A percentile compares a stretch with the other conserved stretches of the same genome.
Conservation (phyloP, 1,284 basidiomycete genomes). For the Tremellales sp. region DNA sequence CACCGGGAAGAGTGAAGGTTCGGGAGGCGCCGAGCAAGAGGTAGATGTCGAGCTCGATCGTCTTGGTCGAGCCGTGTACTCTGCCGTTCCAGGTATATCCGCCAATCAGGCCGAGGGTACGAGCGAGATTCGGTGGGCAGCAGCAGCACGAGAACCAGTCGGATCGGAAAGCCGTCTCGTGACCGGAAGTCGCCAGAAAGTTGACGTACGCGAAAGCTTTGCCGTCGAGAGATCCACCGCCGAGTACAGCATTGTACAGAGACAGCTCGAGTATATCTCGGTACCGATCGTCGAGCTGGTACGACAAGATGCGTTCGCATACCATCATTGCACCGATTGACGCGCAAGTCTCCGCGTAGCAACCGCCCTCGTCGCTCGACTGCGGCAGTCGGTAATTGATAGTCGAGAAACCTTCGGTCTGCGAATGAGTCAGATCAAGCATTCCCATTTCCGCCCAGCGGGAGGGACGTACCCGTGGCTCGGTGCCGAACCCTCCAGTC, state of each 20-base stretch:
- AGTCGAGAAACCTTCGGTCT: slow-evolving; percentile 27
- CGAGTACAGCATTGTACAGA: slow-evolving; percentile 31
- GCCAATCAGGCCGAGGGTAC: slow-evolving; percentile 35
- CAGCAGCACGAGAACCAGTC: slow-evolving; percentile 42
- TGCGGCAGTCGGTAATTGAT: slow-evolving; percentile 27
- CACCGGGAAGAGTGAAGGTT: slow-evolving; percentile 21
- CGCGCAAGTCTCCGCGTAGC: slow-evolving; percentile 39
- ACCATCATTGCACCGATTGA: slow-evolving; percentile 38
- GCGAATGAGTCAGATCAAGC: background rate
- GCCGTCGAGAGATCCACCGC: slow-evolving; percentile 29
- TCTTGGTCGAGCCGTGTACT: slow-evolving; percentile 12
- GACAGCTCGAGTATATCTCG: slow-evolving; percentile 31
- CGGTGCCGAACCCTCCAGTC: slow-evolving; percentile 34
- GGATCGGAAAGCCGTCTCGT: slow-evolving; percentile 24
- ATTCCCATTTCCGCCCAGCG: no score
- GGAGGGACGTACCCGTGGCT: slow-evolving; percentile 22
- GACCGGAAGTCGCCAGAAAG: slow-evolving; percentile 29
- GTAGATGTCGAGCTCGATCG: slow-evolving; percentile 24
- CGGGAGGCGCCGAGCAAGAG: slow-evolving; percentile 28
- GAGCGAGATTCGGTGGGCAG: slow-evolving; percentile 33
- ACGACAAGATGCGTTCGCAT: slow-evolving; percentile 27
- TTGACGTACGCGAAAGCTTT: slow-evolving; percentile 34
- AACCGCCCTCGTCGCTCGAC: slow-evolving; percentile 32
- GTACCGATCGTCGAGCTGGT: slow-evolving; percentile 20
- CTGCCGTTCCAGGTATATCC: slow-evolving; percentile 31